Evolutionary conservation across 2,329 filamentous ascomycete species (phyloP), one percentile per base, ranked within the genome.

Genomic region (Sarocladium oryzae): DNA sequence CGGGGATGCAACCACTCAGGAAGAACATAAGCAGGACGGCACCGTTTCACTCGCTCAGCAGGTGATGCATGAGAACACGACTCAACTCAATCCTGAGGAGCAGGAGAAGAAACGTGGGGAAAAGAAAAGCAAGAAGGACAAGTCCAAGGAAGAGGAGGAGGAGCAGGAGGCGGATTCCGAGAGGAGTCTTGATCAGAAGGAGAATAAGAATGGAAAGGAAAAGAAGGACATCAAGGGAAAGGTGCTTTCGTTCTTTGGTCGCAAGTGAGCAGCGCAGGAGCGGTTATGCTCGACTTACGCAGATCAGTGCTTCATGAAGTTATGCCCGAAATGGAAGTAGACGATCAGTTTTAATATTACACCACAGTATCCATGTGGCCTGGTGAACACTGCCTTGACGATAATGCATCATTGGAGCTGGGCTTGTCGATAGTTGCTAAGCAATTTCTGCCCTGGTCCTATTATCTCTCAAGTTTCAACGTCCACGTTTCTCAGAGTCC

Each of bases 61-160:
- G 56, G 70, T 79, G 32, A 80, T 80, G 76, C 68, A 78, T 40
- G 69, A 75, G 11, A 70, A 80, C 51, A 81, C 77, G 0, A 74
- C 67, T 7, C 72, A 79, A 57, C 57, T 81, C 4, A 73, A 79
- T 30, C 64, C 63, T 2, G 66, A 73, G 43, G 58, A 65, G 43
- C 59, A 67, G 32, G 41, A 60, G 41, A 54, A 57, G 23, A 59
- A 60, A 50, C 54, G 51, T 6, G 50, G 56, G 1, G 51, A 20
- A 26, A 52, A 53, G 50, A 54, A 53, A 49, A 46, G 11, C 43
- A 53, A 43, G 20, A 52, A n/a, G 30, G 49, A 23, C 28, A 38
- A 40, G 48, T 38, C 35, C 37, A 35, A 43, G 37, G 46, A 49
- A 13, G 33, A 16, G 18, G 24, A 49, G 18, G 46, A 49, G 18